phyloP scores from a whole-genome alignment of 2,329 filamentous ascomycete species.

The Monosporascus sp. region DNA sequence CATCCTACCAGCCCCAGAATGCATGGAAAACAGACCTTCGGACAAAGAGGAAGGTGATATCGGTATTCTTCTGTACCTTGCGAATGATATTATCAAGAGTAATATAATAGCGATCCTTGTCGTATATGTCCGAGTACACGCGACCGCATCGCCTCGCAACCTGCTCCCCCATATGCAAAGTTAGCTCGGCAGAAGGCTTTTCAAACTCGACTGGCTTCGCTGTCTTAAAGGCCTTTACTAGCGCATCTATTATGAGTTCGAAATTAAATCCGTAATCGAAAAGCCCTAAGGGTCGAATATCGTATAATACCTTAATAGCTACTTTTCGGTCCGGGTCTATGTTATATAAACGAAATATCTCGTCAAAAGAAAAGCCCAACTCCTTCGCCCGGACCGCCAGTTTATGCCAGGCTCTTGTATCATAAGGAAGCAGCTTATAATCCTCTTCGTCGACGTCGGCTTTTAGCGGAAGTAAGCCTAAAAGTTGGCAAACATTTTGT shows the following conservation, averaged over 20 bases:
- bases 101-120: background rate
- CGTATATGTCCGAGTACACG: background rate
- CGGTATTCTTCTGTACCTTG: background rate
- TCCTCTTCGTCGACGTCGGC: too few species aligned
- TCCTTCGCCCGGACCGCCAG: too few species aligned
- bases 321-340: slow-evolving; percentile 1
- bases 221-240: too few species aligned
- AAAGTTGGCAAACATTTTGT: too few species aligned
- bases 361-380: background rate
- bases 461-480: too few species aligned
- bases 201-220: too few species aligned
- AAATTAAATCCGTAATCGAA: background rate
- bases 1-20: background rate
- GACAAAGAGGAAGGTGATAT: background rate
- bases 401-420: too few species aligned
- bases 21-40: background rate
- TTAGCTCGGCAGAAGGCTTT: background rate
- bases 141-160: background rate
- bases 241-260: background rate
- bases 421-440: too few species aligned
- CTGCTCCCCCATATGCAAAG: background rate
- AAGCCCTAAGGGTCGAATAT: background rate
- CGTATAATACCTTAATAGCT: background rate
- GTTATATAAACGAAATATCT: background rate
- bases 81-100: background rate